Conservation (phyloP, 2,329 filamentous ascomycete species). For the Alternaria brassicae region DNA sequence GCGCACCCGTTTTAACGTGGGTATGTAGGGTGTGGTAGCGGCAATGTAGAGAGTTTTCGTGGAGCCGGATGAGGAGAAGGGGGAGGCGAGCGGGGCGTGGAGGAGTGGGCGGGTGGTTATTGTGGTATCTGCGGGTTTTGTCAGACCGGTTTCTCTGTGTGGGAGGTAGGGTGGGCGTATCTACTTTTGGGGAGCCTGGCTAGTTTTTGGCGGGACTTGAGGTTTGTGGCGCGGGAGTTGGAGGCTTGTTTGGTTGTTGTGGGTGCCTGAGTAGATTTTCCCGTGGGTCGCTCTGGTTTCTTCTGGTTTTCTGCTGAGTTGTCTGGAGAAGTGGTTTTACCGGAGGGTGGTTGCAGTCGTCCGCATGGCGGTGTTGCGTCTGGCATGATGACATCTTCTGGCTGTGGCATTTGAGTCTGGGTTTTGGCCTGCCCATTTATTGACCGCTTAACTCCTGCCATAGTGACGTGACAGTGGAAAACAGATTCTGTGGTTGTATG, state of each 20-base stretch:
- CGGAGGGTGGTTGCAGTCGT: slow-evolving; percentile 19
- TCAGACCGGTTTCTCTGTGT: slow-evolving; percentile 9
- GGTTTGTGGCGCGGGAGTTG: neutral
- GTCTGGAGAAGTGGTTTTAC: slow-evolving; percentile 10
- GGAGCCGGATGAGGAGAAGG: slow-evolving; percentile 57
- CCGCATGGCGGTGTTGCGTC: slow-evolving; percentile 24
- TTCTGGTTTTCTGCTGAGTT: neutral
- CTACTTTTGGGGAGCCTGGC: slow-evolving; percentile 35
- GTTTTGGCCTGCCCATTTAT: slow-evolving; percentile 32
- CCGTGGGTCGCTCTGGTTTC: neutral
- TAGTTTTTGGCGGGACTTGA: slow-evolving; percentile 19
- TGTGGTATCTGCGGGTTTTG: slow-evolving; percentile 52
- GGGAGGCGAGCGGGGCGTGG: slow-evolving; percentile 62
- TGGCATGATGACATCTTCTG: slow-evolving; percentile 6
- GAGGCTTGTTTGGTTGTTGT: slow-evolving; percentile 8
- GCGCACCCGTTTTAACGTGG: slow-evolving; percentile 69
- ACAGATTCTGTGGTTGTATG: neutral
- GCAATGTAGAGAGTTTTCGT: slow-evolving; percentile 72
- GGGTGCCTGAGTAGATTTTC: too few species aligned
- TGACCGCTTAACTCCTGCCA: slow-evolving; percentile 38
- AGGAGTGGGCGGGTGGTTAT: slow-evolving; percentile 65
- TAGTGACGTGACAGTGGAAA: neutral
- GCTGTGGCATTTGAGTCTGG: neutral
- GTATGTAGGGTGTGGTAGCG: slow-evolving; percentile 70
- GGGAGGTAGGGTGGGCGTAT: slow-evolving; percentile 2